A percentile compares a stretch with the other conserved stretches of the same genome.
These are phyloP conservation scores for Akanthomyces muscarius DNA, from an alignment of 2,329 filamentous ascomycete species.

Conservation along the genomic window DNA sequence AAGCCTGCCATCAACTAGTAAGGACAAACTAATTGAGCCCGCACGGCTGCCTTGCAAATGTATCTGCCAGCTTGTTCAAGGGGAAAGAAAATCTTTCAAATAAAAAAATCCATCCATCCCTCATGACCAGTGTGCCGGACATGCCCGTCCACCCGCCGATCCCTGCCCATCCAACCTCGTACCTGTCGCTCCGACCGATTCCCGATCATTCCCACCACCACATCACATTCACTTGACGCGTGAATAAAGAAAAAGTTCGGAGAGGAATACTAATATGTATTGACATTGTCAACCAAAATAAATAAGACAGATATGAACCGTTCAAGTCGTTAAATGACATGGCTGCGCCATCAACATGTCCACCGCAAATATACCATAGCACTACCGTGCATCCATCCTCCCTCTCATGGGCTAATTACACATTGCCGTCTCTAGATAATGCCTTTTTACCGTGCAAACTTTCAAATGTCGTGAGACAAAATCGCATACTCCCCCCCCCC, in stretches of 20 bases:
- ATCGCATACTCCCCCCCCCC: neutral
- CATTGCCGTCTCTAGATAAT: neutral
- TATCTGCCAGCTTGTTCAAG: too few relatives aligned
- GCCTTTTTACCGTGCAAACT: neutral
- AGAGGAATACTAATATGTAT: neutral
- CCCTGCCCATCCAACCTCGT: neutral
- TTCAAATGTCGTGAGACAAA: neutral
- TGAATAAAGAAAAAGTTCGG: neutral
- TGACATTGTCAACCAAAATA: constrained; percentile 1
- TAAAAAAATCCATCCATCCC: too few relatives aligned
- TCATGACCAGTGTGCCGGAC: neutral
- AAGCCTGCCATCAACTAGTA: too few relatives aligned
- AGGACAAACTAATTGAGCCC: too few relatives aligned
- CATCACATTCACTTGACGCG: neutral
- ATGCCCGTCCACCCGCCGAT: neutral
- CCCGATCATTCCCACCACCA: neutral
- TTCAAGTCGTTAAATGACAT: constrained; percentile 15
- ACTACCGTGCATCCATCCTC: neutral
- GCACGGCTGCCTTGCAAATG: too few relatives aligned
- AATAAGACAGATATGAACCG: constrained; percentile 13
- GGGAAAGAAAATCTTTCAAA: too few relatives aligned
- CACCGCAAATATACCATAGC: constrained; percentile 3
- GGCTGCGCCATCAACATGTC: constrained; percentile 11
- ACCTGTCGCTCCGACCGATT: neutral
- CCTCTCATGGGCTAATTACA: neutral